phyloP scores from a whole-genome alignment of 2,329 filamentous ascomycete species.

The Phialocephala sp. region DNA sequence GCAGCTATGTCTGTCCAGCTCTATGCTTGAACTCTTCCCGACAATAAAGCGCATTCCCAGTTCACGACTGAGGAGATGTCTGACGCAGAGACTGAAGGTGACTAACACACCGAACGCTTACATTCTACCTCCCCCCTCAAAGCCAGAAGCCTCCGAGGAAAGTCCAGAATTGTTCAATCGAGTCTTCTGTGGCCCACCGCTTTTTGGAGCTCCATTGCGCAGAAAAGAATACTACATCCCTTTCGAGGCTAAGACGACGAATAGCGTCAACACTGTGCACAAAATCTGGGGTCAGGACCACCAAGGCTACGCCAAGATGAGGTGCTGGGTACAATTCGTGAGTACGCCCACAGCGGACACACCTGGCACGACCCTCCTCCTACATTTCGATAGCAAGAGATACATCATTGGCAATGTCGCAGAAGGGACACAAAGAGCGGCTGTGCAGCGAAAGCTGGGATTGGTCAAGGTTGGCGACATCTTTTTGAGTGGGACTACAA shows the following conservation, averaged over 20 bases:
- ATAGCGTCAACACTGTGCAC: neutral
- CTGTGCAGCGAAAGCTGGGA: slow-evolving; percentile 59
- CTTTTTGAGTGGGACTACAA: slow-evolving; percentile 79
- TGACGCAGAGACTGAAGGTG: neutral
- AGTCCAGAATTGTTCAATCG: neutral
- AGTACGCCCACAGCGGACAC: slow-evolving; percentile 89
- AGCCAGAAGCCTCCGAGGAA: neutral
- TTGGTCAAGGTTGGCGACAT: slow-evolving; percentile 74
- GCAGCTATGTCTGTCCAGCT: neutral
- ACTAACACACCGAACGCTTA: neutral
- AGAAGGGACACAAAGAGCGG: slow-evolving; percentile 86
- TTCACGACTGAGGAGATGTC: neutral
- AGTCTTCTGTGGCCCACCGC: neutral
- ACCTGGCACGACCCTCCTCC: slow-evolving; percentile 74
- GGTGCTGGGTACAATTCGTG: slow-evolving; percentile 74
- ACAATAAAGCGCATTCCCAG: neutral
- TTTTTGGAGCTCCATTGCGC: neutral
- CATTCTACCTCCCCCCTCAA: neutral
- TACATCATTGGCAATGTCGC: slow-evolving; percentile 85
- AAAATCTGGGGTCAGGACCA: neutral
- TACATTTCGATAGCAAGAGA: slow-evolving; percentile 81
- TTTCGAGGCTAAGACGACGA: neutral
- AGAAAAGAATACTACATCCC: neutral
- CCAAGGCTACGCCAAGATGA: slow-evolving; percentile 58
- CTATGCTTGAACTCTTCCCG: neutral